phyloP scores from a whole-genome alignment of 768 basidiomycete genomes.

The Auriscalpium microsporum region DNA sequence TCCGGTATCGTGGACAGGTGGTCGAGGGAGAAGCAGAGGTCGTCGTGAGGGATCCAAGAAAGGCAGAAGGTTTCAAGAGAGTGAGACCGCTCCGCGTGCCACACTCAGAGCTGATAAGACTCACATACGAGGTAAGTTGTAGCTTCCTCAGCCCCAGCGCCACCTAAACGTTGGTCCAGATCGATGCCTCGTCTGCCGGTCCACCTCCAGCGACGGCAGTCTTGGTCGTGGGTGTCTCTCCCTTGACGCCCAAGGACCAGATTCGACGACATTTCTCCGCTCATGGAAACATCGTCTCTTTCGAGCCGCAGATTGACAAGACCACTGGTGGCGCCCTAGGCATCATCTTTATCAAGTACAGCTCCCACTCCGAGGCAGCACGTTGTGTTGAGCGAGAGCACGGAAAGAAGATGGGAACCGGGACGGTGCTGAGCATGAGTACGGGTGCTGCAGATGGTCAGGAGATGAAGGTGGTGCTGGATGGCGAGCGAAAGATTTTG shows the following conservation, averaged over 20 bases:
- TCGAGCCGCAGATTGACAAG: conserved; percentile 74
- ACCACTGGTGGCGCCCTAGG: conserved; percentile 78
- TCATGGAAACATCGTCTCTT: conserved; percentile 54
- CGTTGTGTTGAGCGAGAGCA: conserved; percentile 58
- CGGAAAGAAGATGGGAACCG: conserved; percentile 48
- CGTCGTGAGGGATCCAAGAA: conserved; percentile 47
- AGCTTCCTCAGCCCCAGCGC: background rate
- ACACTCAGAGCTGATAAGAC: conserved; percentile 34
- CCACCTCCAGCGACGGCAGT: conserved; percentile 70
- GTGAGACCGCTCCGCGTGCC: conserved; percentile 20
- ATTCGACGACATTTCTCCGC: conserved; percentile 58
- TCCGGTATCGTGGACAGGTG: conserved; percentile 48
- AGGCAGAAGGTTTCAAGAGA: conserved; percentile 28
- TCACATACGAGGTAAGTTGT: conserved; percentile 48
- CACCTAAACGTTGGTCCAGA: conserved; percentile 33
- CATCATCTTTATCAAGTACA: conserved; percentile 66
- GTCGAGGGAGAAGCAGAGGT: conserved; percentile 35
- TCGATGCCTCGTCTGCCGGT: conserved; percentile 64
- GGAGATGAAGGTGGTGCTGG: conserved; percentile 69
- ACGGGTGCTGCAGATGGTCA: conserved; percentile 36
- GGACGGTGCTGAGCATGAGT: conserved; percentile 27
- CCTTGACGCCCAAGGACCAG: conserved; percentile 56
- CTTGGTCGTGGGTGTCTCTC: conserved; percentile 62
- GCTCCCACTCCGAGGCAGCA: conserved; percentile 58
- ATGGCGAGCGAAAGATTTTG: conserved; percentile 60